Base-by-base conservation (phyloP, 441 rosid genomes). In the Populus trichocarpa region DNA sequence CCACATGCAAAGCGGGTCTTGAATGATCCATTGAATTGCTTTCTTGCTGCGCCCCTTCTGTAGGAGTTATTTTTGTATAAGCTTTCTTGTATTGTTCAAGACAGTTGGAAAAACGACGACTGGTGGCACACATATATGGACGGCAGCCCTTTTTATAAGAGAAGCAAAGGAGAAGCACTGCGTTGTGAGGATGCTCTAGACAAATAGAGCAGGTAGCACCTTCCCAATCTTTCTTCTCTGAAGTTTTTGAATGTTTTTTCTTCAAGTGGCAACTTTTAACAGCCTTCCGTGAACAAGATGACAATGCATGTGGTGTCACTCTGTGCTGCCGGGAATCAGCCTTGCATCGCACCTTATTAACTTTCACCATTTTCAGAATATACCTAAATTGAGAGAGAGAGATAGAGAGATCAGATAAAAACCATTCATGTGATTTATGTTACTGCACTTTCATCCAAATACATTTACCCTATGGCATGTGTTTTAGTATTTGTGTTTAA, bases 121-220 rank as follows among this genome's bases (percentile, higher is more conserved):
- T 92, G 46, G 99, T 96, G 78, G 93, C 93, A 82, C 99, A 96
- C 99, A 96, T 96, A 83, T 91, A 96, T 42, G 99, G 96, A 63
- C 96, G 97, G 68, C 99, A 96, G 38, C 99, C 99, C 83, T 94
- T 96, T 82, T 90, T 90, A 75, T 96, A 89, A 73, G 99, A 96
- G 53, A 97, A 94, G 80, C 99, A 96, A 61, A 94, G 96, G 71
- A 96, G 98, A 69, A 96, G 98, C 74, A 94, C 98, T 59, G 97
- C 97, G 57, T 92, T 94, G 86, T 96, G 99, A 5, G 99, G 99
- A 80, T 80, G 90, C 87, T 96, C 99, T 92, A 96, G 90, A 85
- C 99, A 96, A 80, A 96, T 96, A 5, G 98, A 85, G 67, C 99
- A 96, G 23, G 84, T 88, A 23, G 89, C 93, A 80, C 86, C 89